These are phyloP conservation scores for Celoporthe dispersa DNA, from an alignment of 2,329 filamentous ascomycete genomes.

Conservation along the genomic window DNA sequence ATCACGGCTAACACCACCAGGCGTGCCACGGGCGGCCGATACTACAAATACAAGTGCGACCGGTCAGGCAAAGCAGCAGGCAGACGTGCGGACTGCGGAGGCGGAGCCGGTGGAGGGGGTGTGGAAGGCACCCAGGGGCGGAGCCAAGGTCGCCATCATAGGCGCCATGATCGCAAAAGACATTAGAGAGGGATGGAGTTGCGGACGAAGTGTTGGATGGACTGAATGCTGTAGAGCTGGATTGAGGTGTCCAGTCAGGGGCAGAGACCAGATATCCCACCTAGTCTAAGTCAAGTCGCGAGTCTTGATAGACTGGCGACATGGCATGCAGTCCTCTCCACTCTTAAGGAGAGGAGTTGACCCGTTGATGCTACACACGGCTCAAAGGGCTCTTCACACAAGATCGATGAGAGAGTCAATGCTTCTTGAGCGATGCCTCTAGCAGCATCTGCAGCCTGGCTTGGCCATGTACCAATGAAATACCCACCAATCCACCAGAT, in stretches of 20 bases:
- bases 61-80: conserved; percentile 40
- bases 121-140: conserved; percentile 85
- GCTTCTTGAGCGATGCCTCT: neutral
- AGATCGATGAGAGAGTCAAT: neutral
- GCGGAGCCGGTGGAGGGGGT: conserved; percentile 70
- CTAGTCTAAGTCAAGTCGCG: conserved; percentile 20
- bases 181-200: conserved; percentile 77
- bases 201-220: conserved; percentile 85
- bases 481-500: conserved; percentile 15
- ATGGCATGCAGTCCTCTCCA: neutral
- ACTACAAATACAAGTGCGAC: conserved; percentile 50
- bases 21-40: conserved; percentile 68
- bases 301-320: conserved; percentile 5
- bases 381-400: neutral
- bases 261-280: conserved; percentile 22
- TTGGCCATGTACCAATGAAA: neutral
- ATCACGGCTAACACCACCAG: conserved; percentile 72
- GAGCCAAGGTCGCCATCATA: conserved; percentile 75
- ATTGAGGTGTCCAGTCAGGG: conserved; percentile 43
- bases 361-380: neutral
- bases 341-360: neutral
- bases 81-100: conserved; percentile 49
- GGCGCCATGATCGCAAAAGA: conserved; percentile 76
- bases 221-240: conserved; percentile 74
- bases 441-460: neutral